These are phyloP conservation scores for Lenwebbia sp. DNA, from an alignment of 345 rosid genomes.

Conservation along the genomic window DNA sequence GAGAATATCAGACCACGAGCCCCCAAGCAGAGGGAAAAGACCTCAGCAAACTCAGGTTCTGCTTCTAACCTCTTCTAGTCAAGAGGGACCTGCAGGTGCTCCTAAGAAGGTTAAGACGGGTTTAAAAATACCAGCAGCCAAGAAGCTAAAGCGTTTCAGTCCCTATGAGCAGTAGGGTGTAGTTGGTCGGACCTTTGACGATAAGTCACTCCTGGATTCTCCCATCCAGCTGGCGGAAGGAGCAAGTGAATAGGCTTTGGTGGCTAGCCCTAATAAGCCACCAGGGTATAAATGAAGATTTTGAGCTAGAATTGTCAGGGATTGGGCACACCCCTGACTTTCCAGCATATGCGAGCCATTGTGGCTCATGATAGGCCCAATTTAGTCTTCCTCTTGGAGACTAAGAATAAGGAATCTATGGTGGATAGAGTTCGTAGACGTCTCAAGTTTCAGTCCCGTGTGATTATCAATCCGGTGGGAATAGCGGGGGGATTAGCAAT, in stretches of 20 bases:
- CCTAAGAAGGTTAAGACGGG: too few species aligned
- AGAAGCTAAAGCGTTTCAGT: not conserved
- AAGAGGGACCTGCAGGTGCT: too few species aligned
- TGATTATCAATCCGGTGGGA: not conserved
- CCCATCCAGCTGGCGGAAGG: not conserved
- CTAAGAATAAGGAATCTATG: not conserved
- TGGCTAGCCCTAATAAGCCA: not conserved
- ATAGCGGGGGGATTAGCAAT: not conserved
- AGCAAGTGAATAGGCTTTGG: not conserved
- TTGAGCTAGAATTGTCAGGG: accelerated
- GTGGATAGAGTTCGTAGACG: not conserved
- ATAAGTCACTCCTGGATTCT: not conserved
- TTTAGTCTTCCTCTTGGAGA: not conserved
- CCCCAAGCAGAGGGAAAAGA: too few species aligned
- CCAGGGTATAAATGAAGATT: not conserved
- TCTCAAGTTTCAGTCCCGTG: not conserved
- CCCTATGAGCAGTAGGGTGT: not conserved
- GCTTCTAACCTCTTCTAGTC: too few species aligned
- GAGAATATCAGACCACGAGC: too few species aligned
- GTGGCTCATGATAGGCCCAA: not conserved
- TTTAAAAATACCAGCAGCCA: not conserved
- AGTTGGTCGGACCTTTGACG: too few species aligned
- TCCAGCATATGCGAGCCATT: not conserved
- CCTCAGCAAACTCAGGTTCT: too few species aligned
- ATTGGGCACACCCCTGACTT: accelerated